Evolutionary conservation across 768 basidiomycete species (phyloP).

Genomic region (Tylopilus felleus): DNA sequence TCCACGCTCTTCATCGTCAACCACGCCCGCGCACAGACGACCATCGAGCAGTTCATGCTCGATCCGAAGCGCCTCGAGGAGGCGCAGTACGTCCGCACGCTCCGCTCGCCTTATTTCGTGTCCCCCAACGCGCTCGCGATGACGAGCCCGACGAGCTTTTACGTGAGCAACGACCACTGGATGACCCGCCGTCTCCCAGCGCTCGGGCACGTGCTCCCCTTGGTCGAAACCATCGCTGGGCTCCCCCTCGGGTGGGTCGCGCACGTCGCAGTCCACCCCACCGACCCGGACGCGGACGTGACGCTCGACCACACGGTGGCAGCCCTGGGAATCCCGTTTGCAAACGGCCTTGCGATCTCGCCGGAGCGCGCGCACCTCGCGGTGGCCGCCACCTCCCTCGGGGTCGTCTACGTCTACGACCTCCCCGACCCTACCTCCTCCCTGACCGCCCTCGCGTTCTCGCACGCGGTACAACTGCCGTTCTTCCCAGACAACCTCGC

Average conservation of each 20-base stretch:
- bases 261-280: slow-evolving; percentile 45
- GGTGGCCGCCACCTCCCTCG: slow-evolving; percentile 51
- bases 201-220: slow-evolving; percentile 48
- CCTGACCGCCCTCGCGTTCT: slow-evolving; percentile 30
- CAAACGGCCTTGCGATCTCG: slow-evolving; percentile 68
- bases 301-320: slow-evolving; percentile 37
- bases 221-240: slow-evolving; percentile 52
- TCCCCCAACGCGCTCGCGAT: slow-evolving; percentile 67
- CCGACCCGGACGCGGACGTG: slow-evolving; percentile 23
- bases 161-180: slow-evolving; percentile 69
- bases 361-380: slow-evolving; percentile 49
- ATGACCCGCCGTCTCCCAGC: slow-evolving; percentile 58
- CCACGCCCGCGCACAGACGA: slow-evolving; percentile 57
- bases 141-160: slow-evolving; percentile 65
- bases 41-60: slow-evolving; percentile 66
- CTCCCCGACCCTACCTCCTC: neutral
- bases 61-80: slow-evolving; percentile 40
- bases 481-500: slow-evolving; percentile 62
- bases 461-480: slow-evolving; percentile 46
- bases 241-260: slow-evolving; percentile 60
- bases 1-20: slow-evolving; percentile 67
- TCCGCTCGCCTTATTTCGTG: slow-evolving; percentile 54
- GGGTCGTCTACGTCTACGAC: slow-evolving; percentile 49
- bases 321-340: slow-evolving; percentile 53
- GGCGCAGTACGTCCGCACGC: slow-evolving; percentile 57